phyloP scores from a whole-genome alignment of 306 rosid species.

The Spatholobus suberectus region DNA sequence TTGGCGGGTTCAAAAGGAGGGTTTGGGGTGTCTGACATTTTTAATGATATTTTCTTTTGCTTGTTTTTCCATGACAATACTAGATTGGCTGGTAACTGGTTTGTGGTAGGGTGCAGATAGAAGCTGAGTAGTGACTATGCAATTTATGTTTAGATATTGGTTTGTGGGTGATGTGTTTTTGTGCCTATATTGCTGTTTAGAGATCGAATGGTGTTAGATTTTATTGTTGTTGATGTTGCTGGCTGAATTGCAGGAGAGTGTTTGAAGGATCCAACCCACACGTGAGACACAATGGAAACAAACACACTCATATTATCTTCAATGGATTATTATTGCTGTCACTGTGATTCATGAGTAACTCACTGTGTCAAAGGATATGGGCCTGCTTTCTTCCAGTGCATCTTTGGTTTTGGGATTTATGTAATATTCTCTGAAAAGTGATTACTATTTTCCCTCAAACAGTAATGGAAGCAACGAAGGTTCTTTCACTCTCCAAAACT shows the following conservation, averaged over 20 bases:
- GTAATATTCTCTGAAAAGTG: slow-evolving; percentile 6
- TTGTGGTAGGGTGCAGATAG: slow-evolving; percentile 10
- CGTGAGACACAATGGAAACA: too few relatives aligned
- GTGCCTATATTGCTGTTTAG: background rate
- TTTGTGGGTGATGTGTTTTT: background rate
- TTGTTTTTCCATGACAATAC: background rate
- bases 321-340: background rate
- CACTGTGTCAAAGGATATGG: slow-evolving; percentile 25
- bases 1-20: background rate
- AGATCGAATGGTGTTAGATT: slow-evolving; percentile 24
- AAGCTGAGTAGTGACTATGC: slow-evolving; percentile 1
- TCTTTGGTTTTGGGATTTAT: background rate
- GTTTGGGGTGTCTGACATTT: slow-evolving; percentile 6
- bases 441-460: slow-evolving; percentile 7
- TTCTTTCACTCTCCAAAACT: slow-evolving; percentile 55
- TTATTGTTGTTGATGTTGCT: slow-evolving; percentile 32
- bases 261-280: too few relatives aligned
- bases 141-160: slow-evolving; percentile 24
- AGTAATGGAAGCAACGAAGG: slow-evolving; percentile 68
- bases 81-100: background rate
- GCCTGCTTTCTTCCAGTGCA: background rate
- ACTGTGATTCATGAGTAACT: slow-evolving; percentile 26
- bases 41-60: slow-evolving; percentile 6
- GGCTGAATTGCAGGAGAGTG: slow-evolving; percentile 32
- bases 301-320: background rate